phyloP scores from a whole-genome alignment of 805 yeast genomes.

The Groenewaldozyma salmanticensis region DNA sequence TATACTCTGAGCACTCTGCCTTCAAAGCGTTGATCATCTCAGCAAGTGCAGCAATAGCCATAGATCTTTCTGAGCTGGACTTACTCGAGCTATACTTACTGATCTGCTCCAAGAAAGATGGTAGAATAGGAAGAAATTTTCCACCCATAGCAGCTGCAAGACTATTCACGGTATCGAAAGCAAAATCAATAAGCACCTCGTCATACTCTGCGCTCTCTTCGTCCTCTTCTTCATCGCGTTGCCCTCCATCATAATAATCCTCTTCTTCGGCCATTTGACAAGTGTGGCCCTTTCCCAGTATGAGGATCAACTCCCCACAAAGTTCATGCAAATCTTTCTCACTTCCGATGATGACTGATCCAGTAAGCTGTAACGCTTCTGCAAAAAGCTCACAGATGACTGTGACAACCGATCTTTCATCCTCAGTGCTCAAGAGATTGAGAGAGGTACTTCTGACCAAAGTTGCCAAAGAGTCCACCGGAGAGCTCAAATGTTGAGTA shows the following conservation, averaged over 20 bases:
- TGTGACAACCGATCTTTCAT: slow-evolving; percentile 73
- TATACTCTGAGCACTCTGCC: slow-evolving; percentile 47
- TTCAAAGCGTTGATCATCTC: slow-evolving; percentile 76
- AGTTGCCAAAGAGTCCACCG: slow-evolving; percentile 51
- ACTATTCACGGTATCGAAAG: slow-evolving; percentile 74
- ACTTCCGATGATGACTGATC: slow-evolving; percentile 55
- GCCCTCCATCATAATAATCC: slow-evolving; percentile 43
- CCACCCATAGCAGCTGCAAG: slow-evolving; percentile 68
- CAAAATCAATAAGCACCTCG: slow-evolving; percentile 71
- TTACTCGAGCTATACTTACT: slow-evolving; percentile 48
- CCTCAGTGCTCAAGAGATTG: slow-evolving; percentile 61
- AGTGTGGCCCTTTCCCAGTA: slow-evolving; percentile 74
- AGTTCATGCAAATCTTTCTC: slow-evolving; percentile 50
- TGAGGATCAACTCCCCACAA: slow-evolving; percentile 59
- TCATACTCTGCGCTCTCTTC: slow-evolving; percentile 36
- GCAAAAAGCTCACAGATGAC: slow-evolving; percentile 65
- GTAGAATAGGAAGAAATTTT: slow-evolving; percentile 67
- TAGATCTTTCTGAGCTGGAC: slow-evolving; percentile 65
- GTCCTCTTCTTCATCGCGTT: slow-evolving; percentile 44
- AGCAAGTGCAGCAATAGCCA: slow-evolving; percentile 83
- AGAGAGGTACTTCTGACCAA: slow-evolving; percentile 61
- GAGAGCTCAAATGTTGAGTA: slow-evolving; percentile 22
- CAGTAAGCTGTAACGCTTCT: slow-evolving; percentile 59
- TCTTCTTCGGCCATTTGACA: slow-evolving; percentile 76
- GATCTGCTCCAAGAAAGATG: slow-evolving; percentile 58